These are phyloP conservation scores for Rhytidiadelphus loreus DNA, from an alignment of 225 moss, liverwort and hornwort genomes.

Conservation along the genomic window DNA sequence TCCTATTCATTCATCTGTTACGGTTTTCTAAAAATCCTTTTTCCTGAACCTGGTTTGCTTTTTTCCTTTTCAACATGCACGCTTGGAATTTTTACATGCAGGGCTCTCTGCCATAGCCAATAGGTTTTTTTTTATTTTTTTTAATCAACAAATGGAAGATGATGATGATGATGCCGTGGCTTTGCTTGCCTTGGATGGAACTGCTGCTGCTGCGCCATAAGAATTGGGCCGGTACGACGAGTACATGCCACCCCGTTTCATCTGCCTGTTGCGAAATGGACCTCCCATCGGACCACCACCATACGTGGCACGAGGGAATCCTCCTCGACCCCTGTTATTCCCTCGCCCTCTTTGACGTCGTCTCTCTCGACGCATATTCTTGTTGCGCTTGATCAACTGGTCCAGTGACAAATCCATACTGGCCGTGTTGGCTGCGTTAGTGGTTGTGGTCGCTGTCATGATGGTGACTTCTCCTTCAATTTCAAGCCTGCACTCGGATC, in stretches of 20 bases:
- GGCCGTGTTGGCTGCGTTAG: not conserved
- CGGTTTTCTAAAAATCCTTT: constrained; percentile 2
- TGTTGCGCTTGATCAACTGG: constrained; percentile 49
- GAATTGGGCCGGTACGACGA: constrained; percentile 44
- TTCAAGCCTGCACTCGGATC: constrained; percentile 13
- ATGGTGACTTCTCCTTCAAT: not conserved
- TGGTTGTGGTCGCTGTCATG: constrained; percentile 16
- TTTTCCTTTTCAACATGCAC: constrained; percentile 12
- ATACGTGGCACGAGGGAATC: constrained; percentile 25
- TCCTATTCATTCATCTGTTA: constrained; percentile 8
- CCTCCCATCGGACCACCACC: constrained; percentile 33
- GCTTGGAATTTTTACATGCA: constrained; percentile 15
- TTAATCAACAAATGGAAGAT: constrained; percentile 21
- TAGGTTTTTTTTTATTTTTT: not conserved
- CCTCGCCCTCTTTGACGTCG: constrained; percentile 39
- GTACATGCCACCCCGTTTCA: constrained; percentile 49
- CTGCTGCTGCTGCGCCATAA: constrained; percentile 55
- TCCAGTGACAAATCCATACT: constrained; percentile 46
- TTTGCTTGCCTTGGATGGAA: constrained; percentile 87
- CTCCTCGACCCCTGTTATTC: constrained; percentile 34
- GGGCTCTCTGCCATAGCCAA: constrained; percentile 46
- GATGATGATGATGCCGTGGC: constrained; percentile 38
- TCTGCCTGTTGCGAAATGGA: constrained; percentile 55
- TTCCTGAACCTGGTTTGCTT: not conserved
- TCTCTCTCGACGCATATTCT: constrained; percentile 20